Evolutionary conservation across 345 rosid species (phyloP), one percentile per base, ranked within the genome.

Genomic region (Odontarrhena argentea): DNA sequence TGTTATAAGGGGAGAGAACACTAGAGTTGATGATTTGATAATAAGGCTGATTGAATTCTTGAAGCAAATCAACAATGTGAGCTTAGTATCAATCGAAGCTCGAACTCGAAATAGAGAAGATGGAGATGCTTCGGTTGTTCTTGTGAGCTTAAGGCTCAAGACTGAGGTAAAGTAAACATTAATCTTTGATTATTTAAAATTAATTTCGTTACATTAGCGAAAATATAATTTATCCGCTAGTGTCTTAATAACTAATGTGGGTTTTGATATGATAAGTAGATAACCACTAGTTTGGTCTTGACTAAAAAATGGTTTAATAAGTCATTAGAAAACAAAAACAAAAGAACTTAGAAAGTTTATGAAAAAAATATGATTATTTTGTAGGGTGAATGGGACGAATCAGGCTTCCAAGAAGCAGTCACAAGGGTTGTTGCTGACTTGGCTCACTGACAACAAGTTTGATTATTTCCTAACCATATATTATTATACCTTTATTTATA

Each of bases 341-440:
- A 72, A 72, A 18, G 2, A 67, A 41, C 30, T 7, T 28, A 34
- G 2, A 47, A 47, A 37, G 11, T 8, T 37, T 45, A 13, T 13
- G 26, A 35, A 53, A 51, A 37, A 10, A 50, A 26, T 13, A 37
- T 44, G 18, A 24, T 41, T 26, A 62, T 55, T 54, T 40, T 71
- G 67, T 43, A 89, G 98, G 89, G 79, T 32, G 96, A 84, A 53
- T 89, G 95, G 89, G 91, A 92, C 83, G 95, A 92, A 71, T 53
- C 86, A 35, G 80, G 77, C 79, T 89, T 89, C 88, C 80, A 59
- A 81, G 95, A 92, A 83, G 96, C 98, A 73, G 81, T 83, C 41
- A 82, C 76, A 77, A 83, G 96, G 60, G 79, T 85, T 7, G 77
- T 85, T 65, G 82, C 81, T 73, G 95, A 92, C 75, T 36, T 89